Percentiles rank a stretch among this genome's conserved stretches.
phyloP scores from a whole-genome alignment of 2,329 filamentous ascomycete species.

The Phaeomoniella chlamydospora region DNA sequence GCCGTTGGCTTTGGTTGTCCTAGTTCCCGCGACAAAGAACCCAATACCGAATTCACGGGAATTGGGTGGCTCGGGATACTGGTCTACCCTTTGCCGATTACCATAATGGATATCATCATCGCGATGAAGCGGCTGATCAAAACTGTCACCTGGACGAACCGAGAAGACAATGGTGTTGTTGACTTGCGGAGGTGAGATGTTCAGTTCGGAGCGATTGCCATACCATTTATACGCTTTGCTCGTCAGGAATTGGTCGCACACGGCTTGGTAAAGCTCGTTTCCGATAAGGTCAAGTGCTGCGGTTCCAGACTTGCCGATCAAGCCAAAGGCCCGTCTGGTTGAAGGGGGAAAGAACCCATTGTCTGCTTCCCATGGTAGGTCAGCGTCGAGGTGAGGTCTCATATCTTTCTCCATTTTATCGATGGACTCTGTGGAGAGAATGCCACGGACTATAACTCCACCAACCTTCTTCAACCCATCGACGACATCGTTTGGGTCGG shows the following conservation, averaged over 20 bases:
- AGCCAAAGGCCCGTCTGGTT: constrained; percentile 4
- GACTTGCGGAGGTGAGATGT: constrained; percentile 5
- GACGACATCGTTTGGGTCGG: constrained; percentile 1
- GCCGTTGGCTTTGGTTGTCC: constrained; percentile 11
- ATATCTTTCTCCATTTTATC: constrained; percentile 4
- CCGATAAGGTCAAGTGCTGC: constrained; percentile 7
- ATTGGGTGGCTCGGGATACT: constrained; percentile 2
- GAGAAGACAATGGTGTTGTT: constrained; percentile 7
- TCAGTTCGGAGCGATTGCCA: constrained; percentile 3
- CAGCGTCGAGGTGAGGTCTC: constrained; percentile 2
- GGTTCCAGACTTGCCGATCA: constrained; percentile 3
- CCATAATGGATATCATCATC: constrained; percentile 5
- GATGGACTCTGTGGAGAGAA: constrained; percentile 1
- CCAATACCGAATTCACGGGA: neutral
- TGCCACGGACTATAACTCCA: constrained; percentile 3
- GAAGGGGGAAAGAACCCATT: constrained; percentile 4
- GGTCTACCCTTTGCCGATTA: constrained; percentile 1
- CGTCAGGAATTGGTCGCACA: constrained; percentile 13
- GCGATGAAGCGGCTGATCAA: constrained; percentile 5
- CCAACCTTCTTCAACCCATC: constrained; percentile 1
- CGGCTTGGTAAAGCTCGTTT: constrained; percentile 12
- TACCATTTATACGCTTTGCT: constrained; percentile 6
- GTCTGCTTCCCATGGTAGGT: constrained; percentile 3
- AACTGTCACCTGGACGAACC: constrained; percentile 4
- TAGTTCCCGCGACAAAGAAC: constrained; percentile 6